A percentile compares a stretch with the other conserved stretches of the same genome.
Evolutionary conservation across 2,329 filamentous ascomycete species (phyloP).

Genomic region (Ophiostoma sp.): DNA sequence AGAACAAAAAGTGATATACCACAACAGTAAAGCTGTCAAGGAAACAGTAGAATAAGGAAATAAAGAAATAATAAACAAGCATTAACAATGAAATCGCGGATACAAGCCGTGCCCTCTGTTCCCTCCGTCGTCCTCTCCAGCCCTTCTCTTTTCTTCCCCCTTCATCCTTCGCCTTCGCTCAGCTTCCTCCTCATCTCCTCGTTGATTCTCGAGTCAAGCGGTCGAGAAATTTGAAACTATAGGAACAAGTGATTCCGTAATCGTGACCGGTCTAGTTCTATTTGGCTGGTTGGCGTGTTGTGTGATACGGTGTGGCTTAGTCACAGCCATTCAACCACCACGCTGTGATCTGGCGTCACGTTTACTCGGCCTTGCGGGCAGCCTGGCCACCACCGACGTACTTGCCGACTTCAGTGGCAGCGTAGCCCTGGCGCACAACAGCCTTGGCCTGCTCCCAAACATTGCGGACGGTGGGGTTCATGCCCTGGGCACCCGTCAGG

Average conservation of each 20-base stretch:
- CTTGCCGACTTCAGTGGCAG: slow-evolving; percentile 70
- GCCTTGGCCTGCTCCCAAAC: slow-evolving; percentile 77
- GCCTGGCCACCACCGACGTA: slow-evolving; percentile 55
- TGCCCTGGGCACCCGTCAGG: slow-evolving; percentile 77
- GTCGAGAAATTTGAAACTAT: background rate
- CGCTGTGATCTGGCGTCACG: no score
- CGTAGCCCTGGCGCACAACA: slow-evolving; percentile 65
- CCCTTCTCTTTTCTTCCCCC: background rate
- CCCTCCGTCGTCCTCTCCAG: background rate
- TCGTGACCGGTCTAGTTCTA: slow-evolving; percentile 1
- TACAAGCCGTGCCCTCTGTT: background rate
- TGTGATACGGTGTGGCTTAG: background rate
- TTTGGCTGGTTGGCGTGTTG: no score
- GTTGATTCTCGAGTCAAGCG: background rate
- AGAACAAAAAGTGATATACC: slow-evolving; percentile 1
- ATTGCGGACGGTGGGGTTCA: slow-evolving; percentile 71
- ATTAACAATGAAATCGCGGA: background rate
- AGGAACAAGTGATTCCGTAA: background rate
- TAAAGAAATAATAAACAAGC: background rate
- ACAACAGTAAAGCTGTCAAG: background rate
- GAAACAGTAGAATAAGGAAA: background rate
- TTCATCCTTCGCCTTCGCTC: background rate
- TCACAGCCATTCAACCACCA: no score
- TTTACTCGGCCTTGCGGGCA: slow-evolving; percentile 51
- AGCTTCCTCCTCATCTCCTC: background rate